These are phyloP conservation scores for Globisporangium viniferum DNA, from an alignment of 352 stramenopile species.

Conservation along the genomic window DNA sequence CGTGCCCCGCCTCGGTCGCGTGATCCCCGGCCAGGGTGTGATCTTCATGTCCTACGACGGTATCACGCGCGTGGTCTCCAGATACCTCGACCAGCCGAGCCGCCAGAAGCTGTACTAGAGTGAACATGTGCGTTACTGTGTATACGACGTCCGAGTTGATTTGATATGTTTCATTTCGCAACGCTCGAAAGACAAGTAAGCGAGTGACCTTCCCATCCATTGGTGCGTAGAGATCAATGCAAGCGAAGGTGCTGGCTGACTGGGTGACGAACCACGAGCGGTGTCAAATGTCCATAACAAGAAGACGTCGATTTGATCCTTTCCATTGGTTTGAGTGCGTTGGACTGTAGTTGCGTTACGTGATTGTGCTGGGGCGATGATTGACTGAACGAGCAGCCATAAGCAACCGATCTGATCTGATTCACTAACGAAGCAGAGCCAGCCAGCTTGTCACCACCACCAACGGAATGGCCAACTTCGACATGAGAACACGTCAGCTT, in stretches of 20 bases:
- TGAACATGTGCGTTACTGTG: neutral
- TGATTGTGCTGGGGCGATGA: no score
- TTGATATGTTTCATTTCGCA: neutral
- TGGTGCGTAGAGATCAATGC: neutral
- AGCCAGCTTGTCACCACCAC: neutral
- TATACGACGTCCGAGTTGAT: neutral
- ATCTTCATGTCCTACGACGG: constrained; percentile 96
- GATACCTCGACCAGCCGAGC: constrained; percentile 40
- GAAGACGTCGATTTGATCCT: neutral
- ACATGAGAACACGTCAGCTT: neutral
- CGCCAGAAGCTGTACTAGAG: constrained; percentile 11
- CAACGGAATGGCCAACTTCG: constrained; percentile 1
- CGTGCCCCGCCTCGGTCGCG: constrained; percentile 89
- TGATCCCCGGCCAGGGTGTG: constrained; percentile 96
- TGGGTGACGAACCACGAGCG: neutral
- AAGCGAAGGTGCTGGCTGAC: neutral
- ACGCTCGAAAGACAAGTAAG: neutral
- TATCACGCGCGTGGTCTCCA: constrained; percentile 57
- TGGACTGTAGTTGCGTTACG: neutral
- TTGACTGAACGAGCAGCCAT: neutral
- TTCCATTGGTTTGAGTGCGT: neutral
- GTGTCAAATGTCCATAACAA: constrained; percentile 4
- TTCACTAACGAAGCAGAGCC: neutral
- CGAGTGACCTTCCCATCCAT: neutral
- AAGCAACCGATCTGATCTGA: neutral